Percentiles rank a stretch among this genome's conserved stretches.
Evolutionary conservation across 352 stramenopile species (phyloP).

Genomic region (Aphanomyces astaci): DNA sequence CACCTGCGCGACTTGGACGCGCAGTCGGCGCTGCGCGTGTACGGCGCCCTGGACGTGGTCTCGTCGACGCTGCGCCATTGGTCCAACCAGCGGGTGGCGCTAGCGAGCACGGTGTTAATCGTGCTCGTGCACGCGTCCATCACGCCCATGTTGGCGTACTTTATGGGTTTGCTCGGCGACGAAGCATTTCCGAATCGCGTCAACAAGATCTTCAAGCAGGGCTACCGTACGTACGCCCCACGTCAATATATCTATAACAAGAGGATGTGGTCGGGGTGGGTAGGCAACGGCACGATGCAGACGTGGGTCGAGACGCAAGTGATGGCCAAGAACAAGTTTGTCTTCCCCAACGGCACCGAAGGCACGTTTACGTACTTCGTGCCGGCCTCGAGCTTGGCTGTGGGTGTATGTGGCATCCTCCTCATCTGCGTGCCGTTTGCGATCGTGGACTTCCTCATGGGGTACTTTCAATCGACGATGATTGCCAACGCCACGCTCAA

Average conservation of each 20-base stretch:
- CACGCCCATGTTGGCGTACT: conserved; percentile 66
- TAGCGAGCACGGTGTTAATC: conserved; percentile 68
- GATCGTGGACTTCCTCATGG: conserved; percentile 71
- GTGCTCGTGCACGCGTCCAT: conserved; percentile 78
- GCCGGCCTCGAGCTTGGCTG: neutral
- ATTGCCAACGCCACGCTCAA: conserved; percentile 77
- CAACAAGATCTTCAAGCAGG: neutral
- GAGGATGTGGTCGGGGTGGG: too few species aligned
- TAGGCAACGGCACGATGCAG: too few species aligned
- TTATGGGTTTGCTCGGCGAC: conserved; percentile 28
- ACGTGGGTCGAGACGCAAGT: neutral
- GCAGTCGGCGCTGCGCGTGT: conserved; percentile 57
- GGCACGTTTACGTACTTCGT: neutral
- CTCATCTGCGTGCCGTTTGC: conserved; percentile 76
- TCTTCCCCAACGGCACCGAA: neutral
- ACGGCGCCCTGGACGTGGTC: conserved; percentile 67
- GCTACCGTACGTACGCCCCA: neutral
- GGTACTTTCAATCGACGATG: conserved; percentile 87
- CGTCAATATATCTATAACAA: too few species aligned
- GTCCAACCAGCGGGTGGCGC: conserved; percentile 68
- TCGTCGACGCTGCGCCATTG: conserved; percentile 72
- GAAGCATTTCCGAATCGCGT: conserved; percentile 6
- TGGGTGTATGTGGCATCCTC: conserved; percentile 65
- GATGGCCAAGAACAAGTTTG: neutral
- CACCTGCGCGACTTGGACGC: conserved; percentile 79